A percentile compares a stretch with the other conserved stretches of the same genome.
These are phyloP conservation scores for Akanthomyces dipterigenus DNA, from an alignment of 2,329 filamentous ascomycete genomes.

Conservation along the genomic window DNA sequence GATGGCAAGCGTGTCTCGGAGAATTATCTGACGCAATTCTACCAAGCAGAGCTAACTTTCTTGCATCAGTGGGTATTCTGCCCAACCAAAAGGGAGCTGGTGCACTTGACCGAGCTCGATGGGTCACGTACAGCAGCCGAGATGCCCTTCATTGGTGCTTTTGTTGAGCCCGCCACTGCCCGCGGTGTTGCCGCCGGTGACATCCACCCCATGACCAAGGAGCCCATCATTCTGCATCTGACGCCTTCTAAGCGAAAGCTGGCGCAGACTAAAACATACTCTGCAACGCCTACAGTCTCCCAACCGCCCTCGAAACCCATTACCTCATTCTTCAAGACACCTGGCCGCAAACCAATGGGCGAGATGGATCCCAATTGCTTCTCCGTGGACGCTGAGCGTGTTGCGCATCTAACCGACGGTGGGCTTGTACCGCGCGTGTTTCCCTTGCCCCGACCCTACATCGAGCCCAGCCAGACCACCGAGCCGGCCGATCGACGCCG, in stretches of 20 bases:
- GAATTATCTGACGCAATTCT: constrained; percentile 75
- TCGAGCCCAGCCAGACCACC: constrained; percentile 30
- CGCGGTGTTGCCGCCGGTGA: constrained; percentile 72
- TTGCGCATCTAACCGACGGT: constrained; percentile 42
- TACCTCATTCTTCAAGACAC: constrained; percentile 45
- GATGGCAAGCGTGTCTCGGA: constrained; percentile 81
- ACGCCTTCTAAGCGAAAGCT: constrained; percentile 37
- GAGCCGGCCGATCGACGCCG: constrained; percentile 13
- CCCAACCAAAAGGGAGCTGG: constrained; percentile 60
- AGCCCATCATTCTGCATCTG: constrained; percentile 41
- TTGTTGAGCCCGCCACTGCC: constrained; percentile 63
- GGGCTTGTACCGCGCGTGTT: constrained; percentile 49
- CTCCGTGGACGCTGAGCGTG: constrained; percentile 40
- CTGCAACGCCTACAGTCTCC: constrained; percentile 12
- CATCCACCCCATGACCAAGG: constrained; percentile 83
- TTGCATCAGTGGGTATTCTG: constrained; percentile 93
- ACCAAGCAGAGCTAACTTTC: constrained; percentile 86
- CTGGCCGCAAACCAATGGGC: constrained; percentile 48
- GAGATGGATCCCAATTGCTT: constrained; percentile 59
- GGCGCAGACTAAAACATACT: constrained; percentile 27
- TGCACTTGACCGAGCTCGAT: constrained; percentile 65
- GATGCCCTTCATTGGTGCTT: constrained; percentile 74
- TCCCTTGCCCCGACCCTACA: constrained; percentile 51
- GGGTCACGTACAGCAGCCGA: constrained; percentile 57
- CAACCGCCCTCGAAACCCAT: constrained; percentile 42